Base-by-base conservation (phyloP, 345 rosid genomes). In the Eucalyptus melliodora region DNA sequence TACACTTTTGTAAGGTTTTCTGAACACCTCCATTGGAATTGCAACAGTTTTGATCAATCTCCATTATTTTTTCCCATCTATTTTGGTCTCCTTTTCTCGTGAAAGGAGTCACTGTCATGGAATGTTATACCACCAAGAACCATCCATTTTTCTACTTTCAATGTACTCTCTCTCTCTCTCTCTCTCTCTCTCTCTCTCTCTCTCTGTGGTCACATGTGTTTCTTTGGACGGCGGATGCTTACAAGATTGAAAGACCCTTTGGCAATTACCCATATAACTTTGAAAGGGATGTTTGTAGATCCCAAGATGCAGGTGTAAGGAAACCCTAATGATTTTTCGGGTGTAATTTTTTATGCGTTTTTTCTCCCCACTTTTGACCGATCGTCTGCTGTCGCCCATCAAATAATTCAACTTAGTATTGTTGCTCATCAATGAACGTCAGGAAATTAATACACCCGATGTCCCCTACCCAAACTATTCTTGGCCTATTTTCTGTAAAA, bases 1-100 rank as follows among this genome's bases (percentile, higher is more conserved):
- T 80, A 87, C 45, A 88, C 94, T 92, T 94, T 93, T 92, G 92
- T 91, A 94, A 94, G 92, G 89, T 89, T 67, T 88, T 88, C 53
- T 45, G 89, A 49, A 44, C 62, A 69, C 10, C 49, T 23, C 80
- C 80, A 62, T 37, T 77, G 83, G 83, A 77, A 37, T 37, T 77
- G 47, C 45, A 23, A 77, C 83, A 77, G 83, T 11, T 21, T 40
- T 77, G 15, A 77, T 77, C 83, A 37, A 10, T 77, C 83, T 87
- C 15, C 81, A 24, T 60, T 37, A 56, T 47, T 47, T 88, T 45
- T 30, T 16, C 23, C 86, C 56, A 27, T 88, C 56, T n/a, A 51
- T 88, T 69, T 26, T 11, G 56, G 56, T 69, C 59, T 59, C 86
- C 30, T 77, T 88, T 88, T 47, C 51, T 88, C 47, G 60, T 67